These are phyloP conservation scores for Drechslerella stenobrocha DNA, from an alignment of 2,329 filamentous ascomycete species.

Conservation along the genomic window DNA sequence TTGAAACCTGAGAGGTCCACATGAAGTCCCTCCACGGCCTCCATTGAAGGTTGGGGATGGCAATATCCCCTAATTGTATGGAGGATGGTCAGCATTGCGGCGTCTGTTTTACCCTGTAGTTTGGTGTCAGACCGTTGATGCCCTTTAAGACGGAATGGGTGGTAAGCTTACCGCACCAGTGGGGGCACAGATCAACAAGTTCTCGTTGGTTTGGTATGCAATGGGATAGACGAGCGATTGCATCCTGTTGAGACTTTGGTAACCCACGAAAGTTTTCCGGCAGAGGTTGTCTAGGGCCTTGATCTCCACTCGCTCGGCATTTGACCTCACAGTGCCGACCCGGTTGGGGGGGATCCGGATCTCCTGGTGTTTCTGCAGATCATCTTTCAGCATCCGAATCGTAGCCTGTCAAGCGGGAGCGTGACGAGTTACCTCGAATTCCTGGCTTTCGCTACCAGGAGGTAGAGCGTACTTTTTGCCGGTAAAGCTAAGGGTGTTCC, in stretches of 20 bases:
- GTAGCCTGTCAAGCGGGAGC: slow-evolving; percentile 10
- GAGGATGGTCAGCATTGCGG: slow-evolving; percentile 92
- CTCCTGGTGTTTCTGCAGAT: slow-evolving; percentile 78
- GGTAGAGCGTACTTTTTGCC: slow-evolving; percentile 85
- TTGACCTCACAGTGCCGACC: slow-evolving; percentile 71
- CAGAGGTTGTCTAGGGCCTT: slow-evolving; percentile 85
- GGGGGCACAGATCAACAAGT: slow-evolving; percentile 97
- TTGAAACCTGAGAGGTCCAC: slow-evolving; percentile 42
- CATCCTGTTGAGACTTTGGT: slow-evolving; percentile 94
- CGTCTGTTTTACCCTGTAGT: slow-evolving; percentile 87
- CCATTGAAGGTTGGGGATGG: slow-evolving; percentile 76
- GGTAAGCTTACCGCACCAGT: slow-evolving; percentile 73
- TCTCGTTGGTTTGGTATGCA: slow-evolving; percentile 92
- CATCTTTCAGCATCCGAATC: slow-evolving; percentile 9
- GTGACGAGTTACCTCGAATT: slow-evolving; percentile 59
- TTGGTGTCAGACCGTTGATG: slow-evolving; percentile 41
- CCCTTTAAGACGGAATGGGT: slow-evolving; percentile 3
- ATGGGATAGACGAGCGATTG: slow-evolving; percentile 95
- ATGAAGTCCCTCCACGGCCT: slow-evolving; percentile 72
- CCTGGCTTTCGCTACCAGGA: slow-evolving; percentile 69
- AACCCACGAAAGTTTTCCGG: slow-evolving; percentile 86
- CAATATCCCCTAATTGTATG: slow-evolving; percentile 87
- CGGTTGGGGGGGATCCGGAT: slow-evolving; percentile 80
- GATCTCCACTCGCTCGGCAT: slow-evolving; percentile 77
- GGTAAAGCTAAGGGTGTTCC: slow-evolving; percentile 78